A percentile compares a stretch with the other conserved stretches of the same genome.
phyloP scores from a whole-genome alignment of 2,329 filamentous ascomycete species.

The Venturia effusa region DNA sequence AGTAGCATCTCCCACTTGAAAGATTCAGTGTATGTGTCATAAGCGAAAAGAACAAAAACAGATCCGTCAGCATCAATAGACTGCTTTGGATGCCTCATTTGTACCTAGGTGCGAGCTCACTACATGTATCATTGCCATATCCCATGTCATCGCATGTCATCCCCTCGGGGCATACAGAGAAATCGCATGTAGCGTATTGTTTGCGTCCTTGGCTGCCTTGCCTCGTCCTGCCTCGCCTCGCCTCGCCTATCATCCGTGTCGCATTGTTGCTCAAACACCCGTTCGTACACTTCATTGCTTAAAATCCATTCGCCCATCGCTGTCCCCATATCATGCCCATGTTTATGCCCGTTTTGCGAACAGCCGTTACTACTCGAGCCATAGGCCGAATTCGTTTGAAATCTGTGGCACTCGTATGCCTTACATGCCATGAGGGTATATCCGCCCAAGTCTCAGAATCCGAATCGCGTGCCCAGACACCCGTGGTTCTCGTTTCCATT shows the following conservation, averaged over 20 bases:
- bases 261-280: neutral
- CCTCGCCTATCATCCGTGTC: neutral
- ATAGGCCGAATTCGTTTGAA: neutral
- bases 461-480: neutral
- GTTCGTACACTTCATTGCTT: neutral
- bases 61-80: neutral
- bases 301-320: neutral
- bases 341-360: neutral
- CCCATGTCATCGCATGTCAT: neutral
- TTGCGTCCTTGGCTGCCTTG: neutral
- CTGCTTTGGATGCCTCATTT: neutral
- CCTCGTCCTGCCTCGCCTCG: neutral
- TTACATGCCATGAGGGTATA: constrained; percentile 6
- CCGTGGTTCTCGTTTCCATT: neutral
- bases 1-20: too few relatives aligned
- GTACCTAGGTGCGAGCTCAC: neutral
- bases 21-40: too few relatives aligned
- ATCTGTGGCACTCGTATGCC: constrained; percentile 1
- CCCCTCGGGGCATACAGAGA: neutral
- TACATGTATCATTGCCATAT: too few relatives aligned
- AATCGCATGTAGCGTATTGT: neutral
- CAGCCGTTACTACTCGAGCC: neutral
- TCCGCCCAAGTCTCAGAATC: neutral
- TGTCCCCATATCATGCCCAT: neutral
- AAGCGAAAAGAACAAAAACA: too few relatives aligned